Evolutionary conservation across 257 asterid species (phyloP), one percentile per base, ranked within the genome.

Genomic region (Ocimum tenuiflorum): DNA sequence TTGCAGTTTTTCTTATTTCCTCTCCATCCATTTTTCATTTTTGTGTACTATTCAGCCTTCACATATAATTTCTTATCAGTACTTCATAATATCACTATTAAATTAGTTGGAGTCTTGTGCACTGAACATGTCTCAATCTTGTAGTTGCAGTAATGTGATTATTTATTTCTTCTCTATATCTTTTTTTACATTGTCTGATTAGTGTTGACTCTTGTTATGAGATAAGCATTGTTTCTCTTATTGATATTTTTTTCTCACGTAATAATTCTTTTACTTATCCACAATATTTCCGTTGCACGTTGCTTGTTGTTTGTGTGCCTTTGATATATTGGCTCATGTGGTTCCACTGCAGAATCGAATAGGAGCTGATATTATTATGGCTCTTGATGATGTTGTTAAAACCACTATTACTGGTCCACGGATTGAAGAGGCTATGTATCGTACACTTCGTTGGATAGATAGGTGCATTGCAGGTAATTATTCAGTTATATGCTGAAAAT

Each of bases 361-460:
- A 64, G 99, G 99, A 78, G 99, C 99, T 69, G 99, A 92, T 79
- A 89, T 92, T 66, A 92, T 92, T 56, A 92, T 92, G 99, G 99
- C 99, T 68, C 99, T 92, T 71, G 99, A 92, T 81, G 99, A 92
- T 83, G 99, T 92, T 14, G 99, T 92, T 76, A 90, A 39, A 82
- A 92, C 99, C 65, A 92, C 99, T 33, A 92, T 82, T 74, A 89
- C 97, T 22, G 99, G 99, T 60, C 96, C 99, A 31, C 82, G 97
- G 48, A 90, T 92, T 69, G 88, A 89, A 77, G 99, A 92, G 76
- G 99, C 99, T 43, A 92, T 88, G 99, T 80, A 88, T 77, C 96
- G 99, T 53, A 92, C 99, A 48, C 91, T 92, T 75, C 97, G 99
- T 47, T 92, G 99, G 99, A 92, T 92, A 73, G 99, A 92, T 77